Base-by-base conservation (phyloP, 441 rosid species). In the Jatropha podagrica region DNA sequence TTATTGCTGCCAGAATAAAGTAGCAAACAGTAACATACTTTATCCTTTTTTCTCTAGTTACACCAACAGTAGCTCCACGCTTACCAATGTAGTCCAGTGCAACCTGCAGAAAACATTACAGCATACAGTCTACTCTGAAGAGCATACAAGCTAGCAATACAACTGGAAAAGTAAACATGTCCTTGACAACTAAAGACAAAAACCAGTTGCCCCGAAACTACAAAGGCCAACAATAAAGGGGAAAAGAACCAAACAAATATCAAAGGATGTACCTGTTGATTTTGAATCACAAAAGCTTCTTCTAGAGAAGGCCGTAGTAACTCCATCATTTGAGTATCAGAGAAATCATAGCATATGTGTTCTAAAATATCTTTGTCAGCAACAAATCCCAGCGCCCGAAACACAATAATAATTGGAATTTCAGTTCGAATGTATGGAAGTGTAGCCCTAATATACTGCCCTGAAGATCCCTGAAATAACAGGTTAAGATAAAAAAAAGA, bases 241-340 rank as follows among this genome's bases (percentile, higher is more conserved):
- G 60, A 38, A 41, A 68, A 59, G 26, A 9, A n/a, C 20, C 54
- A 58, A 51, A 40, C 42, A 74, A 51, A 59, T 9, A 26, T 79
- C 37, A 51, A 59, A 17, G 77, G n/a, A 56, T 52, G 58, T 63
- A 94, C 98, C 99, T 90, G 96, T 80, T 96, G 97, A 83, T 89
- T 94, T 85, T 92, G 98, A 79, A 96, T 92, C n/a, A 92, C 98
- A 73, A 92, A 94, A 49, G 98, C 99, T 82, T 96, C 99, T 85
- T 96, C 99, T 27, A 94, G 83, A 70, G 99, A 96, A 74, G 98
- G 98, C 58, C 95, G 91, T 78, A 96, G 97, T 85, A 96, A 82
- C 83, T 96, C 98, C 97, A 96, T 96, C 99, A 96, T 94, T 78
- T 88, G 91, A 66, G 96, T 94, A 80, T 92, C 97, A 46, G 92